These are phyloP conservation scores for Amphicarpaea edgeworthii DNA, from an alignment of 306 rosid species.

Conservation along the genomic window DNA sequence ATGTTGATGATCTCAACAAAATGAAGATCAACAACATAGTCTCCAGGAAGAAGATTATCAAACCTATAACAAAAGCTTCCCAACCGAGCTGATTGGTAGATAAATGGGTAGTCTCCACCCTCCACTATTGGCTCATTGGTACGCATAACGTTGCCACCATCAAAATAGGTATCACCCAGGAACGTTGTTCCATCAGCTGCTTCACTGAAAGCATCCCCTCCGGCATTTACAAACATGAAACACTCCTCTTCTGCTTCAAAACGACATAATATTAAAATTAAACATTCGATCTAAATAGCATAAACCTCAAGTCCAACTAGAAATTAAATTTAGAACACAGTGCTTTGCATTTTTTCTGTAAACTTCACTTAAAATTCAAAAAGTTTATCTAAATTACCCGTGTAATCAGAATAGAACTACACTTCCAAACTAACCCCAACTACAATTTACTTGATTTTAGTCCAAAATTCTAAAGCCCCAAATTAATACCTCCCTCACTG, in stretches of 20 bases:
- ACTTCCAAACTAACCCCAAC: background rate
- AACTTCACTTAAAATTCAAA: constrained; percentile 2
- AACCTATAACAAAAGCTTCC: constrained; percentile 71
- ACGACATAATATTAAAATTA: constrained; percentile 23
- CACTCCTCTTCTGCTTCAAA: constrained; percentile 69
- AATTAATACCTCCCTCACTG: constrained; percentile 20
- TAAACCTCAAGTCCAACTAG: constrained; percentile 4
- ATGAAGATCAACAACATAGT: constrained; percentile 78
- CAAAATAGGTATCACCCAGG: constrained; percentile 65
- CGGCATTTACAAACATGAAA: constrained; percentile 82
- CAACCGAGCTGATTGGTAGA: constrained; percentile 79
- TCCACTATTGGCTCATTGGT: constrained; percentile 74
- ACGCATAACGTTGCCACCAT: constrained; percentile 70
- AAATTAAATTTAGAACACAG: constrained; percentile 17
- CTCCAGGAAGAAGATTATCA: constrained; percentile 70
- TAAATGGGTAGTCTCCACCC: constrained; percentile 69
- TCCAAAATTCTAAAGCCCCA: constrained; percentile 30
- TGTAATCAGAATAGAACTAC: background rate
- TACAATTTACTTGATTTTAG: background rate
- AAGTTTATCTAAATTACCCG: background rate
- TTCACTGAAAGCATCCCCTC: constrained; percentile 68
- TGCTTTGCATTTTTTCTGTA: constrained; percentile 3
- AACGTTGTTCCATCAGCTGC: constrained; percentile 60
- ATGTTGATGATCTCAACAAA: constrained; percentile 80
- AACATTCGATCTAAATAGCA: constrained; percentile 35